Evolutionary conservation across 768 basidiomycete species (phyloP).

Genomic region (Fistulinella prunicolor): DNA sequence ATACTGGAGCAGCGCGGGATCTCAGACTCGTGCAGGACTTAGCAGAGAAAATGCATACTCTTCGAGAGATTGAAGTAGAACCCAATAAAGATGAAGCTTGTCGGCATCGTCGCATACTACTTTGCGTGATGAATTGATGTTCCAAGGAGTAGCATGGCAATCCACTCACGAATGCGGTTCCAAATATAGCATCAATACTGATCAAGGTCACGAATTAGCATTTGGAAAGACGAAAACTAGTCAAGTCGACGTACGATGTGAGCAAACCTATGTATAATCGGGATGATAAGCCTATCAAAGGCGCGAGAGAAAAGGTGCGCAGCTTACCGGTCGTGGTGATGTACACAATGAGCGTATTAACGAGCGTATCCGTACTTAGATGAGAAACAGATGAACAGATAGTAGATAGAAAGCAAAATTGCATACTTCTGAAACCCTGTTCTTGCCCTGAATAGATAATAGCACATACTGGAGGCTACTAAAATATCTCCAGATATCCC

Average conservation of each 20-base stretch:
- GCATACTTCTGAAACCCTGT: constrained; percentile 49
- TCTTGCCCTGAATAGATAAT: constrained; percentile 43
- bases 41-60: constrained; percentile 34
- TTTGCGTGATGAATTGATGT: not conserved
- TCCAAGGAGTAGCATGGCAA: not conserved
- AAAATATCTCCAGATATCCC: constrained; percentile 49
- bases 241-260: constrained; percentile 32
- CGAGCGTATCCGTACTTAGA: constrained; percentile 47
- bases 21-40: not conserved
- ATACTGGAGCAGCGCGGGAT: constrained; percentile 35
- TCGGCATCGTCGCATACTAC: constrained; percentile 46
- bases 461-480: constrained; percentile 48
- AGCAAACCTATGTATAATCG: constrained; percentile 39
- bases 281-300: not conserved
- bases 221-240: not conserved
- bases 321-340: constrained; percentile 51
- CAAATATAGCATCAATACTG: constrained; percentile 46
- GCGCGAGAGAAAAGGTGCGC: constrained; percentile 13
- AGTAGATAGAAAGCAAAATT: not conserved
- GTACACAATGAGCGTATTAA: constrained; percentile 48
- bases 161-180: constrained; percentile 37
- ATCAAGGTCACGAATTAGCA: not conserved
- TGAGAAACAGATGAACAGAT: not conserved
- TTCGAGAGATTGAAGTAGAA: constrained; percentile 53
- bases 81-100: constrained; percentile 50